A percentile compares a stretch with the other conserved stretches of the same genome.
Evolutionary conservation across 306 rosid genomes (phyloP).

Genomic region (Trifolium pratense): DNA sequence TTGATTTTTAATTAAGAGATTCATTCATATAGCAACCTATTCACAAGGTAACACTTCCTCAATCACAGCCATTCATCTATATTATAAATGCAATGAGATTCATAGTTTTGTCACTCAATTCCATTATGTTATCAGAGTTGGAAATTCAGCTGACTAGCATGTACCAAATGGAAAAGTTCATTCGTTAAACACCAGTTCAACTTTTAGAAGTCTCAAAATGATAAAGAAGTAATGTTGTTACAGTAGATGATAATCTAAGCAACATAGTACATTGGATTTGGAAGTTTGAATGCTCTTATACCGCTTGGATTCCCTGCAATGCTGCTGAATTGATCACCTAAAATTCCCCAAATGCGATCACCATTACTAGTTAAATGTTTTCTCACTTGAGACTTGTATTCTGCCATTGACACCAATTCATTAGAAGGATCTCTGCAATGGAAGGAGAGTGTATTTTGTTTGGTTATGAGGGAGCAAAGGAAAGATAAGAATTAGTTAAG

Average conservation of each 20-base stretch:
- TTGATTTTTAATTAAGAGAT: background rate
- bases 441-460: background rate
- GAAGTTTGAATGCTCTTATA: slow-evolving; percentile 45
- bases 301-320: slow-evolving; percentile 32
- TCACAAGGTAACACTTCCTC: background rate
- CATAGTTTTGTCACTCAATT: background rate
- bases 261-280: slow-evolving; percentile 51
- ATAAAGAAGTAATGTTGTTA: slow-evolving; percentile 2
- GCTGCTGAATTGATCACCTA: slow-evolving; percentile 48
- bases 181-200: background rate
- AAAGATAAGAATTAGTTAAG: background rate
- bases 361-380: slow-evolving; percentile 25
- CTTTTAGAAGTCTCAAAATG: background rate
- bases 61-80: background rate
- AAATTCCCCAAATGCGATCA: slow-evolving; percentile 46
- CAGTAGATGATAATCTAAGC: slow-evolving; percentile 31
- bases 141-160: background rate
- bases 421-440: slow-evolving; percentile 41
- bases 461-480: background rate
- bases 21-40: background rate
- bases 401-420: slow-evolving; percentile 41
- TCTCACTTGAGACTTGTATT: slow-evolving; percentile 45
- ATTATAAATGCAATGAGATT: no score
- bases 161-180: background rate
- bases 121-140: background rate